Evolutionary conservation across 2,329 filamentous ascomycete genomes (phyloP).

Genomic region (Cryphonectria naterciae): DNA sequence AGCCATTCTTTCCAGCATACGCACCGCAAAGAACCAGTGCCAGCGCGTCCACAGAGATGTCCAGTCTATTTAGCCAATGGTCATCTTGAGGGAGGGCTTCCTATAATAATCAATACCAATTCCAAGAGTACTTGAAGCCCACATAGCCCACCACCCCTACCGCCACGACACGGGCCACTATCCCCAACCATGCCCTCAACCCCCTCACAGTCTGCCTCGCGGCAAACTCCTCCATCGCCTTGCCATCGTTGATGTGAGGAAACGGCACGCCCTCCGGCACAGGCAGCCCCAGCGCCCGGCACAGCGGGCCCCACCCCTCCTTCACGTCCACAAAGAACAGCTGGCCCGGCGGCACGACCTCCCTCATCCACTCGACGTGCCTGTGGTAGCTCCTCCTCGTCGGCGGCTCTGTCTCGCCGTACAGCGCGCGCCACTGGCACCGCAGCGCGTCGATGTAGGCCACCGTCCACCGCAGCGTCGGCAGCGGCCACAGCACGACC

Average conservation of each 20-base stretch:
- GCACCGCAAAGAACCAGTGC: too few species aligned
- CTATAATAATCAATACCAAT: not conserved
- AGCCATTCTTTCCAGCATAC: too few species aligned
- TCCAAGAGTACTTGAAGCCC: not conserved
- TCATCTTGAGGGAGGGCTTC: too few species aligned
- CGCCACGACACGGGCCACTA: not conserved
- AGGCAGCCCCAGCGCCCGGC: slow-evolving; percentile 42
- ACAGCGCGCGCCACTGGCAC: slow-evolving; percentile 34
- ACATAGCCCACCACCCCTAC: not conserved
- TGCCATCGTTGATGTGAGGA: slow-evolving; percentile 39
- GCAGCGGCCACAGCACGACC: slow-evolving; percentile 39
- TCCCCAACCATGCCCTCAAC: slow-evolving; percentile 6
- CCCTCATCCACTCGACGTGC: slow-evolving; percentile 22
- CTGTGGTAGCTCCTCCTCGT: slow-evolving; percentile 19
- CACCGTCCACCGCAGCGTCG: slow-evolving; percentile 40
- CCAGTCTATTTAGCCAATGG: too few species aligned
- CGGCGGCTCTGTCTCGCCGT: slow-evolving; percentile 35
- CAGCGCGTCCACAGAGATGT: too few species aligned
- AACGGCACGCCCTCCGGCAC: slow-evolving; percentile 39
- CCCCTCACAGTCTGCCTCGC: not conserved
- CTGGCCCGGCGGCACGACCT: slow-evolving; percentile 38
- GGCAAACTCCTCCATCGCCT: slow-evolving; percentile 13
- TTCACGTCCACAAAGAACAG: slow-evolving; percentile 43
- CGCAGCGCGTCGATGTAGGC: slow-evolving; percentile 35
- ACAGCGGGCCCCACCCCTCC: slow-evolving; percentile 47